These are phyloP conservation scores for Aspergillus alliaceus DNA, from an alignment of 2,329 filamentous ascomycete species.

Conservation along the genomic window DNA sequence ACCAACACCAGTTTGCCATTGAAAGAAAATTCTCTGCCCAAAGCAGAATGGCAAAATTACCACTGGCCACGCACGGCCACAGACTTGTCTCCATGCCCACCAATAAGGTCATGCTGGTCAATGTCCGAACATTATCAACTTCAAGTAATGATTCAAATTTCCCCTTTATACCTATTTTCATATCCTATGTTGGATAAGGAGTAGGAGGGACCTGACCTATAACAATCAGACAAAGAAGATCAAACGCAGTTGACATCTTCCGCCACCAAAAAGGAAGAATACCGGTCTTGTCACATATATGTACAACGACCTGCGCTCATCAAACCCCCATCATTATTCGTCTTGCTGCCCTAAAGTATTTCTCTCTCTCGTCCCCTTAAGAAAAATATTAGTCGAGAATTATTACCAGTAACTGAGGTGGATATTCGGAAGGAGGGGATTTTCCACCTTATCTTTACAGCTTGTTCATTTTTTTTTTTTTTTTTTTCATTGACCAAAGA, in stretches of 20 bases:
- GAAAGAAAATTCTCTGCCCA: not conserved
- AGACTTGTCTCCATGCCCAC: not conserved
- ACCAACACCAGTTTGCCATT: not conserved
- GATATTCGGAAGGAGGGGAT: no score
- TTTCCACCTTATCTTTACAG: not conserved
- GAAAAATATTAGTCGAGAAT: no score
- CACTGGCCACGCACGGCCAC: not conserved
- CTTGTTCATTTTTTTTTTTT: not conserved
- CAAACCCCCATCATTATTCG: not conserved
- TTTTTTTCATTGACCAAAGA: not conserved
- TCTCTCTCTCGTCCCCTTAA: not conserved
- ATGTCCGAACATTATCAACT: not conserved
- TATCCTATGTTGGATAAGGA: not conserved
- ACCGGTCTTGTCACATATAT: not conserved
- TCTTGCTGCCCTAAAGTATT: not conserved
- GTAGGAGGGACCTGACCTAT: not conserved
- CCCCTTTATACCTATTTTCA: not conserved
- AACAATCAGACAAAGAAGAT: not conserved
- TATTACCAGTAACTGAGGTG: not conserved
- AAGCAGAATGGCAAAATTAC: not conserved
- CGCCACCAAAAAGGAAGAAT: not conserved
- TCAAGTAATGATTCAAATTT: not conserved
- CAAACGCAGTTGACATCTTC: not conserved
- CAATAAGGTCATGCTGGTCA: not conserved
- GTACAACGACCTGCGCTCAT: not conserved